phyloP scores from a whole-genome alignment of 1,139 yeast species.

The Yamadazyma dendronema region DNA sequence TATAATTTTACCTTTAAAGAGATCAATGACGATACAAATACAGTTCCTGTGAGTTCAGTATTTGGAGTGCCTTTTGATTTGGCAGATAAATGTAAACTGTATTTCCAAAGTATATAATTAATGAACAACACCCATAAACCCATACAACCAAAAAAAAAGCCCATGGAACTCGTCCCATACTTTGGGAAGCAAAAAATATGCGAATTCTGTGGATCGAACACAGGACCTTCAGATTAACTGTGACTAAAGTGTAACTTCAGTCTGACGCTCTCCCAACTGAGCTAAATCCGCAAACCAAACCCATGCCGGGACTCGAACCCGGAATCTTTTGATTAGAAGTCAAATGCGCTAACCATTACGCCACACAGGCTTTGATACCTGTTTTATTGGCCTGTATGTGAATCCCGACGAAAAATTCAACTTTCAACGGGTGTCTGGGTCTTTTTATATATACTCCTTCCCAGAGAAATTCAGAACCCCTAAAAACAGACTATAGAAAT shows the following conservation, averaged over 20 bases:
- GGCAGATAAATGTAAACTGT: slow-evolving; percentile 22
- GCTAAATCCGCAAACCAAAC: slow-evolving; percentile 35
- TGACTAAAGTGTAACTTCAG: slow-evolving; percentile 41
- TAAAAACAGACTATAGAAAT: no score
- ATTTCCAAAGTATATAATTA: slow-evolving; percentile 10
- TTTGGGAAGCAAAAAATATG: slow-evolving; percentile 18
- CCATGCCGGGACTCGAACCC: slow-evolving; percentile 37
- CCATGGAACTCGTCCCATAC: no score
- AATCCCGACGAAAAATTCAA: no score
- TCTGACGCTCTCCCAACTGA: slow-evolving; percentile 59
- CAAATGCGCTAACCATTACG: slow-evolving; percentile 34
- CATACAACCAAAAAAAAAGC: not conserved
- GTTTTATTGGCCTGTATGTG: not conserved
- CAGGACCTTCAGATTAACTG: slow-evolving; percentile 53
- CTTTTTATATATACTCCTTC: no score
- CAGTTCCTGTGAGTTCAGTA: slow-evolving; percentile 54
- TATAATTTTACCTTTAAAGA: slow-evolving; percentile 25
- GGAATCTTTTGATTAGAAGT: slow-evolving; percentile 34
- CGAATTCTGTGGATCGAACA: slow-evolving; percentile 57
- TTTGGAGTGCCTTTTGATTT: slow-evolving; percentile 54
- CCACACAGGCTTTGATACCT: slow-evolving; percentile 22
- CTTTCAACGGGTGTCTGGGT: no score
- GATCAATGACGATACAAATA: slow-evolving; percentile 21
- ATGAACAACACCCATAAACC: no score
- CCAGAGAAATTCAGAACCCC: no score